Percentiles rank a stretch among this genome's conserved stretches.
Evolutionary conservation across 495 filamentous ascomycete species (phyloP).

Genomic region (Penicillium argentinense): DNA sequence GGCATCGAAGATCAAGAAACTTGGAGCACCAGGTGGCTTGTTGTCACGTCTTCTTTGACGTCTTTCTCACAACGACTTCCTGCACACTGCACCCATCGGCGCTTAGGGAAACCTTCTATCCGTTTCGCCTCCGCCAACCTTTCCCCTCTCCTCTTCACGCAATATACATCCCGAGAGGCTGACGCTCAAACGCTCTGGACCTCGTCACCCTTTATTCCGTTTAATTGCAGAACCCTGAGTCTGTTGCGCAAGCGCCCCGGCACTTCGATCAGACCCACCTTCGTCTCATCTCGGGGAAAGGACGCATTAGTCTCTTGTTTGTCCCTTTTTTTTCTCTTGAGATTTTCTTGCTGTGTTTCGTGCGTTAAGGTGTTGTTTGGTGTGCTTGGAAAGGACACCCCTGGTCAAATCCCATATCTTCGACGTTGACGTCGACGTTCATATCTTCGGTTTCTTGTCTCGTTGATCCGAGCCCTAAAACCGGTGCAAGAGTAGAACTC

Average conservation of each 20-base stretch:
- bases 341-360: conserved; percentile 5
- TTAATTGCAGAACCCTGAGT: conserved; percentile 29
- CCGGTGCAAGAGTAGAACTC: conserved; percentile 4
- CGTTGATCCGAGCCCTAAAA: neutral
- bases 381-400: conserved; percentile 4
- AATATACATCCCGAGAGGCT: conserved; percentile 1
- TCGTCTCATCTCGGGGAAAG: conserved; percentile 28
- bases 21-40: neutral
- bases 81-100: conserved; percentile 2
- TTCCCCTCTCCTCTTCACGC: neutral
- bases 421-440: neutral
- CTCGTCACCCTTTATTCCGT: conserved; percentile 27
- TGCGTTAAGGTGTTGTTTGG: conserved; percentile 6
- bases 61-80: neutral
- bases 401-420: neutral
- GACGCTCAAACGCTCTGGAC: conserved; percentile 12
- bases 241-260: conserved; percentile 34
- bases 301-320: conserved; percentile 16
- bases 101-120: conserved; percentile 1
- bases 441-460: neutral
- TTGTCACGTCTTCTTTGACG: neutral
- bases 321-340: conserved; percentile 8
- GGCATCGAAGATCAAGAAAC: conserved; percentile 14
- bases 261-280: conserved; percentile 36
- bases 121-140: neutral